A percentile compares a stretch with the other conserved stretches of the same genome.
phyloP scores from a whole-genome alignment of 345 rosid genomes.

The Anastatica hierochuntica region DNA sequence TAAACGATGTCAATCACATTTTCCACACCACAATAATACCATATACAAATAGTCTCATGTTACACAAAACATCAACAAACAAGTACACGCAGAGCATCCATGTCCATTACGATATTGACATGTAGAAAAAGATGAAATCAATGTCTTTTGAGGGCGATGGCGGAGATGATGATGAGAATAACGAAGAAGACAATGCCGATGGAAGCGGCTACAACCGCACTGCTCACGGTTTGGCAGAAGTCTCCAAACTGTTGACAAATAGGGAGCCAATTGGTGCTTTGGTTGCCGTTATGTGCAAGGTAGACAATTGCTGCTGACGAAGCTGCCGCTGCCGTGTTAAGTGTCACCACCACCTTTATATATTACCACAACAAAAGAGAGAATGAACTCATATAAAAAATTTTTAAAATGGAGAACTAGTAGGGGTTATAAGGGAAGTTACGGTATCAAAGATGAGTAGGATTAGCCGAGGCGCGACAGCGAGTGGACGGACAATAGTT shows the following conservation, averaged over 20 bases:
- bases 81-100: not conserved
- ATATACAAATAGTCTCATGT: not conserved
- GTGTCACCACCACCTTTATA: conserved; percentile 47
- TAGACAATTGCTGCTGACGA: conserved; percentile 61
- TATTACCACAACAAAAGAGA: not conserved
- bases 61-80: conserved; percentile 15
- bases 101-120: not conserved
- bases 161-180: conserved; percentile 47
- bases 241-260: conserved; percentile 79
- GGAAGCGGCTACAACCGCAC: conserved; percentile 66
- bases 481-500: conserved; percentile 60
- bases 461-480: conserved; percentile 46
- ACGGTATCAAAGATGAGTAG: conserved; percentile 63
- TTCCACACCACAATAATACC: conserved; percentile 11
- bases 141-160: conserved; percentile 43
- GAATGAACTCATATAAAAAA: not conserved
- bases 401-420: no score
- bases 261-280: conserved; percentile 62
- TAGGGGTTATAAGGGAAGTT: not conserved
- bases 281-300: conserved; percentile 79
- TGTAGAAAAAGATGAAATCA: not conserved
- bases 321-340: conserved; percentile 41
- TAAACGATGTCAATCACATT: conserved; percentile 5
- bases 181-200: conserved; percentile 34
- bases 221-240: conserved; percentile 58